Evolutionary conservation across 2,329 filamentous ascomycete genomes (phyloP).

Genomic region (Penicillium sumatraense): DNA sequence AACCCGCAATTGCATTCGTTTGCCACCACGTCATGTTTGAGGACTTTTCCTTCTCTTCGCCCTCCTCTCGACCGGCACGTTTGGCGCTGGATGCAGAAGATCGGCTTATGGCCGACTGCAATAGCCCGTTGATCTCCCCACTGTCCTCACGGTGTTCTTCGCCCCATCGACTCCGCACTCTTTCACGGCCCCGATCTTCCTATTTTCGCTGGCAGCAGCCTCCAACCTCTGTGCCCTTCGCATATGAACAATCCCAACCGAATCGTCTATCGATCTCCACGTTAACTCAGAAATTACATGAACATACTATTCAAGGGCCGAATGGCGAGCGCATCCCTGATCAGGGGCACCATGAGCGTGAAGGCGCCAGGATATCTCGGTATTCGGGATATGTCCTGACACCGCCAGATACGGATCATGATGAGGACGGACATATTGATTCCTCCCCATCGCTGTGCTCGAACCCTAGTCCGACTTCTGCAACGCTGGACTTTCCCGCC

Average conservation of each 20-base stretch:
- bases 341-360: constrained; percentile 13
- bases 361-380: constrained; percentile 23
- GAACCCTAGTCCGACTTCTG: constrained; percentile 36
- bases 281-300: constrained; percentile 46
- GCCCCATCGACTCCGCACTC: constrained; percentile 39
- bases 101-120: constrained; percentile 40
- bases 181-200: constrained; percentile 38
- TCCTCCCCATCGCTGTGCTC: constrained; percentile 63
- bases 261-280: constrained; percentile 46
- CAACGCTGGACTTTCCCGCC: constrained; percentile 29
- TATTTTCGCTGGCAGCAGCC: constrained; percentile 41
- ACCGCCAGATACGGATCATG: constrained; percentile 44
- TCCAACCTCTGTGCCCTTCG: constrained; percentile 50
- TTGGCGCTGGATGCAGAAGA: constrained; percentile 38
- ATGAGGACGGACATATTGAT: constrained; percentile 44
- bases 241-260: constrained; percentile 43
- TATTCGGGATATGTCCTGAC: constrained; percentile 39
- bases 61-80: constrained; percentile 36
- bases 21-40: constrained; percentile 41
- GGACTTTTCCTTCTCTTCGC: constrained; percentile 47
- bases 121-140: constrained; percentile 45
- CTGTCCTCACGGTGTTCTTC: constrained; percentile 49
- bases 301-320: constrained; percentile 41
- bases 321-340: constrained; percentile 15
- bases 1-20: not conserved